Base-by-base conservation (phyloP, 108 stramenopile species). In the Skeletonema menzelii region DNA sequence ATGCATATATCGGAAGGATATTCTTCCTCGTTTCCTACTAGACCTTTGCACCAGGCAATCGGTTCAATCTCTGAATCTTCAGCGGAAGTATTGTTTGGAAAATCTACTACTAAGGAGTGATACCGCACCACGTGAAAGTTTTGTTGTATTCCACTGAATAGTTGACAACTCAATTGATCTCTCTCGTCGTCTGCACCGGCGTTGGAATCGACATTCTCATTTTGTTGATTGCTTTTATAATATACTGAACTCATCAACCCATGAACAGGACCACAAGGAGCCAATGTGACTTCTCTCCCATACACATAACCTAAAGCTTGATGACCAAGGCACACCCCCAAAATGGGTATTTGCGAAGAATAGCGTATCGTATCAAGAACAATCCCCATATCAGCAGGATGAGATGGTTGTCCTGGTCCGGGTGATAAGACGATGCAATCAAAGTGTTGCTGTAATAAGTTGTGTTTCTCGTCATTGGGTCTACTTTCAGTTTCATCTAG, bases 281-380 rank as follows among this genome's bases (percentile, higher is more conserved):
- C 86, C 22, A 85, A 67, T 1, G 55, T 76, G 4, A 90, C 86
- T 7, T 31, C 67, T 11, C 67, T 88, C 8, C 91, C 88, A 69
- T 91, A 89, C 0, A 76, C 80, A 79, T 82, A 63, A 4, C 89
- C 95, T 59, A 98, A 72, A 8, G 95, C 85, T 77, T 98, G 95
- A 82, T 97, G 96, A 20, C 97, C 97, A 34, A 98, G 82, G 76
- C 97, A 98, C 1, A 98, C 95, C 14, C 96, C 97, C 61, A 98
- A 70, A 24, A 98, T 83, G 2, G 97, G 97, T 13, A 92, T 35
- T 14, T 85, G 35, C 5, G 82, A 58, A 47, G 75, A 76, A 42
- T 82, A 79, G 31, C 77, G 59, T 20, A 95, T 82, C 8, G 81
- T 78, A 11, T 87, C 77, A 34, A 72, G 67, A 68, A 87, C 71